Evolutionary conservation across 2,329 filamentous ascomycete species (phyloP).

Genomic region (Microthyrium microscopicum): DNA sequence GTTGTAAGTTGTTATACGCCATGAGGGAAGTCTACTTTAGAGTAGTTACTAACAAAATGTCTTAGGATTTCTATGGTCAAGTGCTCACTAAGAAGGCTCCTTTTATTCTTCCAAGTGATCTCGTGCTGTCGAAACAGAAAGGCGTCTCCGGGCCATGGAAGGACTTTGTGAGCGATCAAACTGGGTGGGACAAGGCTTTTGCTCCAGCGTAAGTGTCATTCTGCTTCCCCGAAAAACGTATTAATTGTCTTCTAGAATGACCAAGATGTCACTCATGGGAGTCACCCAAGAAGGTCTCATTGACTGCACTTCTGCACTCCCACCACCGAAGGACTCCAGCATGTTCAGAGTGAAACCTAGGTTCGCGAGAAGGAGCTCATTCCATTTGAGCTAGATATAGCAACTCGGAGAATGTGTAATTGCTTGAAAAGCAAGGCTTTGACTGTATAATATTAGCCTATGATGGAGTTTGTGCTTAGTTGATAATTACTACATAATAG

Average conservation of each 20-base stretch:
- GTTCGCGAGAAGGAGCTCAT: no score
- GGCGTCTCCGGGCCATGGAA: slow-evolving; percentile 16
- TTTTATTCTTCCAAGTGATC: slow-evolving; percentile 17
- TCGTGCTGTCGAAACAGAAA: slow-evolving; percentile 14
- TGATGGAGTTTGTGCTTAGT: no score
- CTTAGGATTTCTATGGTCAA: slow-evolving; percentile 11
- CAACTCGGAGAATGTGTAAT: no score
- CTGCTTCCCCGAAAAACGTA: no score
- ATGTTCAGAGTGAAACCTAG: no score
- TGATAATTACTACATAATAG: no score
- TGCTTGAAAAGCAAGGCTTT: no score
- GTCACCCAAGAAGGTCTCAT: slow-evolving; percentile 3
- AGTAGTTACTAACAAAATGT: neutral
- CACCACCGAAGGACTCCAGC: no score
- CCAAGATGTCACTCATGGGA: slow-evolving; percentile 2
- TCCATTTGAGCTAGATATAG: no score
- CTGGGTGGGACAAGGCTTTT: slow-evolving; percentile 20
- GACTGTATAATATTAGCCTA: no score
- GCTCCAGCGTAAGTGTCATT: slow-evolving; percentile 3
- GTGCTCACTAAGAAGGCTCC: slow-evolving; percentile 14
- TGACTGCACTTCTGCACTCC: slow-evolving; percentile 3
- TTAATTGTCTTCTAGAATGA: slow-evolving; percentile 1
- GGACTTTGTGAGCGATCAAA: slow-evolving; percentile 18
- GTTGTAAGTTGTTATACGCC: slow-evolving; percentile 2
- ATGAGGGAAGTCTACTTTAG: neutral